Evolutionary conservation across 371 early-diverging fungal genomes (phyloP).

Genomic region (Mucor plumbeus): DNA sequence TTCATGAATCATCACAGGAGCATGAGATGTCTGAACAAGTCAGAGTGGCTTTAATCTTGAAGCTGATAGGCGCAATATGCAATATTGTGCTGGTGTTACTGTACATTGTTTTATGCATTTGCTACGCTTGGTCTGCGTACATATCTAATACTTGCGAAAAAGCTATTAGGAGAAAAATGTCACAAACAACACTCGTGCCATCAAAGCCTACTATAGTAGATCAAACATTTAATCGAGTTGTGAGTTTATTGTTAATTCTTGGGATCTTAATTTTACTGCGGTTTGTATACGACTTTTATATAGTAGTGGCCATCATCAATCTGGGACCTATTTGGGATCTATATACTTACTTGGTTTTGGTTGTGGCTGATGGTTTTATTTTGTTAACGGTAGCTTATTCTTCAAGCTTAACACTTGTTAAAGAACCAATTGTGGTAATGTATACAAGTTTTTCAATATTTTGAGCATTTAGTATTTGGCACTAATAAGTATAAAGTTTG

Average conservation of each 20-base stretch:
- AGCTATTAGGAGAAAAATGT: not conserved
- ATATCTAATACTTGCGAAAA: not conserved
- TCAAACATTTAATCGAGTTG: not conserved
- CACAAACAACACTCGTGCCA: not conserved
- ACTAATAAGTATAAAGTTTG: not conserved
- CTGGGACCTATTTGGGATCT: constrained; percentile 17
- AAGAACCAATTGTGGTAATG: constrained; percentile 3
- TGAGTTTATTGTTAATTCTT: not conserved
- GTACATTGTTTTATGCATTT: constrained; percentile 4
- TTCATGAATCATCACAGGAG: constrained; percentile 7
- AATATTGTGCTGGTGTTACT: constrained; percentile 4
- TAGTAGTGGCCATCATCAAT: not conserved
- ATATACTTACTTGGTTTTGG: constrained; percentile 6
- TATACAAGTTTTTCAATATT: not conserved
- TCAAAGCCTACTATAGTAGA: not conserved
- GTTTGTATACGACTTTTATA: constrained; percentile 15
- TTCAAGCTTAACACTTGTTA: constrained; percentile 8
- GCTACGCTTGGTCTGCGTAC: constrained; percentile 7
- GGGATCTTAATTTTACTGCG: constrained; percentile 11
- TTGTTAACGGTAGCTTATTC: not conserved
- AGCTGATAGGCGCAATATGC: constrained; percentile 6
- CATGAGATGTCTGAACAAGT: not conserved
- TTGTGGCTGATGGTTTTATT: constrained; percentile 14
- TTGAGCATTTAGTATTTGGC: not conserved
- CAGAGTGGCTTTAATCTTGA: constrained; percentile 9